Percentiles rank a stretch among this genome's conserved stretches.
These are phyloP conservation scores for Melanopsichium pennsylvanicum DNA, from an alignment of 1,284 basidiomycete genomes.

Conservation along the genomic window DNA sequence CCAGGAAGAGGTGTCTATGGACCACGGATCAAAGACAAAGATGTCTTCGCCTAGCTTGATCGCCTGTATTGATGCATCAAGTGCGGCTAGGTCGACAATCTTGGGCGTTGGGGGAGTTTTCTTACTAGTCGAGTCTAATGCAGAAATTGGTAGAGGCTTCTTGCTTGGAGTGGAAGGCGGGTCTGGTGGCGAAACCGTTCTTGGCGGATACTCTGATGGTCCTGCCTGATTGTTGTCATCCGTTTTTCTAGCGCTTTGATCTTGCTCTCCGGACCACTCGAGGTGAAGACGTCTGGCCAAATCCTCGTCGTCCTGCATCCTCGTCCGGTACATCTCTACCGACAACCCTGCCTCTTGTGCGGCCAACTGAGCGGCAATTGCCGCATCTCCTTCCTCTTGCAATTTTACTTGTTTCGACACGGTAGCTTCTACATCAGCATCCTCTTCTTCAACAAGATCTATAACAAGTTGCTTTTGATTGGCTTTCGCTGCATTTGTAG, in stretches of 20 bases:
- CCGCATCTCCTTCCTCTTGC: slow-evolving; percentile 37
- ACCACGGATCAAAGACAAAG: slow-evolving; percentile 60
- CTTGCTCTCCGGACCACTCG: slow-evolving; percentile 25
- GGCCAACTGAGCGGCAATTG: slow-evolving; percentile 35
- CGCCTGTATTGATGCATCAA: slow-evolving; percentile 49
- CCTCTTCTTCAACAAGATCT: background rate
- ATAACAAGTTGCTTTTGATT: slow-evolving; percentile 12
- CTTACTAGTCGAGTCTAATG: background rate
- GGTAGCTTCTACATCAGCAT: background rate
- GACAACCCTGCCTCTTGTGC: slow-evolving; percentile 27
- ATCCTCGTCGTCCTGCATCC: slow-evolving; percentile 36
- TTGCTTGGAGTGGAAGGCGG: slow-evolving; percentile 5
- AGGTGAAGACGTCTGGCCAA: slow-evolving; percentile 37
- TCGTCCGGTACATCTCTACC: slow-evolving; percentile 8
- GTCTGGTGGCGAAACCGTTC: background rate
- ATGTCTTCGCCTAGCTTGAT: slow-evolving; percentile 62
- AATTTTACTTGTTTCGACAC: background rate
- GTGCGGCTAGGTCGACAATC: slow-evolving; percentile 32
- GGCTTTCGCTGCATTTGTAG: slow-evolving; percentile 1
- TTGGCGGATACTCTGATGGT: background rate
- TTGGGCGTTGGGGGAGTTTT: slow-evolving; percentile 3
- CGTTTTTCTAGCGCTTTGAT: background rate
- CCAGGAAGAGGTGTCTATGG: slow-evolving; percentile 50
- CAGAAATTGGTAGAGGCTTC: background rate
- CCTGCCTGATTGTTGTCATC: background rate